Evolutionary conservation across 148 eudicot genomes (phyloP), one percentile per base, ranked within the genome.

Genomic region (Arctostaphylos glauca): DNA sequence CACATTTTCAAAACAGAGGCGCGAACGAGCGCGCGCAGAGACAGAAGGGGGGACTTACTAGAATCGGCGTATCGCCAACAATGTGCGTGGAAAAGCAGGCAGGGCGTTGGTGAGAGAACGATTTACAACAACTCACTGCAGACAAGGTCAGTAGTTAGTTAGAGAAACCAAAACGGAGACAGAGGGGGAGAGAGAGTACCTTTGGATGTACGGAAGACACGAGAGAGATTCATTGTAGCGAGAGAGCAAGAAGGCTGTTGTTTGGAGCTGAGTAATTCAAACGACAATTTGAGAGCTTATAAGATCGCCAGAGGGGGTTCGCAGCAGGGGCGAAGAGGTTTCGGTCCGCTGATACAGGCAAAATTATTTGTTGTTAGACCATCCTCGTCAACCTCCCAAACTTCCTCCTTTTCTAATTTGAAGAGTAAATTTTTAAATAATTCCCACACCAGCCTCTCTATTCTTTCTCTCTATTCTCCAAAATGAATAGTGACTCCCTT

Each of bases 11-110:
- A 6, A 31, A n/a, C n/a, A n/a, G n/a, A n/a, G n/a, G n/a, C n/a
- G n/a, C n/a, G n/a, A n/a, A n/a, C n/a, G n/a, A n/a, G n/a, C n/a
- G n/a, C n/a, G n/a, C n/a, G n/a, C n/a, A n/a, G 1, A 77, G 3
- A 74, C 19, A 23, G 60, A 44, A 60, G 55, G 14, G 81, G 21
- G 6, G 3, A 3, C 41, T 78, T 88, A 92, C 97, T 73, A 94
- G 91, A 53, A 90, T 48, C 14, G 94, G 95, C 50, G 83, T 60
- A 48, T 91, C 86, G 5, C 89, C 88, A 25, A 88, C 91, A 74
- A 83, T n/a, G 78, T 76, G 71, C 9, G 97, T 84, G 60, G 94
- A 94, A 80, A 78, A 90, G 80, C 48, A 86, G 19, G 88, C 87
- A 16, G 86, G 68, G 72, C 81, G 82, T 43, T 52, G 21, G 18